These are phyloP conservation scores for Cylindrotheca closterium DNA, from an alignment of 108 stramenopile species.

Conservation along the genomic window DNA sequence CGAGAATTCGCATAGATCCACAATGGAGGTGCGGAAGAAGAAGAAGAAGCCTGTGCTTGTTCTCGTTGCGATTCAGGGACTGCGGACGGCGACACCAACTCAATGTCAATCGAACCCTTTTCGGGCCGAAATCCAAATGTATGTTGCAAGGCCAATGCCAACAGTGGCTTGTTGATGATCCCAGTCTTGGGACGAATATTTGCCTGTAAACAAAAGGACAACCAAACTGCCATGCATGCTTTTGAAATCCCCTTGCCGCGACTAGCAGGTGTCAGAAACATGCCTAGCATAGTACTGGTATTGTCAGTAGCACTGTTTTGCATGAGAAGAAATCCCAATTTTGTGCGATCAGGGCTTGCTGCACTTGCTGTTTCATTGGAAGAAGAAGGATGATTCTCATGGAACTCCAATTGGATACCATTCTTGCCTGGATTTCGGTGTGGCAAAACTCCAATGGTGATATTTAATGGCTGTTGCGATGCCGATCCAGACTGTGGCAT, in stretches of 20 bases:
- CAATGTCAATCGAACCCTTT: slow-evolving; percentile 20
- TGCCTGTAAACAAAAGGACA: slow-evolving; percentile 32
- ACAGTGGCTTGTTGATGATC: slow-evolving; percentile 45
- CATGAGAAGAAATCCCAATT: slow-evolving; percentile 48
- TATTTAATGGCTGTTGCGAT: neutral
- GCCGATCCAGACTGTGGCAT: neutral
- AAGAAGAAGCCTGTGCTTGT: neutral
- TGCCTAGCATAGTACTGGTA: slow-evolving; percentile 33
- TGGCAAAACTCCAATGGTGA: slow-evolving; percentile 35
- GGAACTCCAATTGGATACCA: slow-evolving; percentile 39
- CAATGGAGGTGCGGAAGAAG: neutral
- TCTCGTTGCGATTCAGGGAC: slow-evolving; percentile 2
- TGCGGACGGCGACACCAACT: slow-evolving; percentile 21
- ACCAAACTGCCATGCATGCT: slow-evolving; percentile 38
- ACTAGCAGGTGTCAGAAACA: slow-evolving; percentile 17
- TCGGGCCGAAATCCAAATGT: slow-evolving; percentile 31
- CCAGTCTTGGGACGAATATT: slow-evolving; percentile 34
- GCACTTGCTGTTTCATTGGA: neutral
- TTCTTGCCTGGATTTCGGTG: slow-evolving; percentile 42
- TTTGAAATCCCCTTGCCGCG: slow-evolving; percentile 39
- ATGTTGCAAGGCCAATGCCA: slow-evolving; percentile 40
- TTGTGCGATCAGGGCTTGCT: neutral
- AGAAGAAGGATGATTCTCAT: slow-evolving; percentile 2
- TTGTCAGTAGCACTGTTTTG: slow-evolving; percentile 8
- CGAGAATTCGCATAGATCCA: slow-evolving; percentile 19